Base-by-base conservation (phyloP, 2,329 filamentous ascomycete genomes). In the Cladophialophora immunda region DNA sequence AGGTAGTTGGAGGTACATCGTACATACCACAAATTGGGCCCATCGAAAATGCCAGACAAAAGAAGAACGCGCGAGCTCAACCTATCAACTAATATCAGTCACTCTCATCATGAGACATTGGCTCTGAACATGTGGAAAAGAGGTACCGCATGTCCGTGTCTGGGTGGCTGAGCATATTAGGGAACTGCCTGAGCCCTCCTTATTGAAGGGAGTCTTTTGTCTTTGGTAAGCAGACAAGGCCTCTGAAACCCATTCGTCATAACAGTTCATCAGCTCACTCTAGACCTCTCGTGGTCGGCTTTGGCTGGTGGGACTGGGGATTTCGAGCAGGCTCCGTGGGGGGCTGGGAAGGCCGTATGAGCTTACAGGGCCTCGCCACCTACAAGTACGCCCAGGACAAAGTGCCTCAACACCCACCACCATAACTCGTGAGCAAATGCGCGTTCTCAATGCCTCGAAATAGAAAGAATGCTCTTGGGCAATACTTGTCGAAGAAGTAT, bases 211-310 rank as follows among this genome's bases (percentile, higher is more conserved):
- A 47, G 41, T 50, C 45, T 25, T 2, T 7, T 25, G 22, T 50
- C 45, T 50, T 50, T 50, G 45, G 22, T 50, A 50, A 50, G 45
- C 45, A 25, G 7, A n/a, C 22, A 50, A 50, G 45, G 45, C 45
- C 8, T 50, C 38, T 50, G 45, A 25, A 50, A 50, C 45, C 1
- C 19, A 25, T 3, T 25, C 19, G 45, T 50, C 45, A 50, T 50
- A 50, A 25, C 5, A 22, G 41, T 6, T 19, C 41, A 47, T 47
- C 41, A 3, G n/a, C 41, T 25, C 41, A 25, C 86, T 0, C 72
- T 89, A 52, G 82, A 80, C 58, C 81, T n/a, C n/a, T n/a, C 4
- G 11, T n/a, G 38, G 15, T 17, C 1, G n/a, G 13, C 34, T 38
- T 41, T 41, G 4, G 3, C 4, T 41, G 38, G n/a, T 41, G n/a